phyloP scores from a whole-genome alignment of 1,139 yeast genomes.

The Kazachstania sp. region DNA sequence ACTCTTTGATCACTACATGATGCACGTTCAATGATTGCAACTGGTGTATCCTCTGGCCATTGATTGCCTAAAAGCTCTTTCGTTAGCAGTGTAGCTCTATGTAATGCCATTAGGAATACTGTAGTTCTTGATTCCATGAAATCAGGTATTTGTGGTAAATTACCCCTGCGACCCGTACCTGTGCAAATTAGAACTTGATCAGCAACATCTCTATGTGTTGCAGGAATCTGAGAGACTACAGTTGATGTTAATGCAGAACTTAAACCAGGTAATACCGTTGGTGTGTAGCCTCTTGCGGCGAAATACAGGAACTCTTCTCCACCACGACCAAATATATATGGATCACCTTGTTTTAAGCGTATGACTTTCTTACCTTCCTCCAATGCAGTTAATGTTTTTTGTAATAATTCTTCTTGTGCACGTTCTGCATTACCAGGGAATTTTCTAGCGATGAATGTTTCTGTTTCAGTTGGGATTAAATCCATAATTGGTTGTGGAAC shows the following conservation, averaged over 20 bases:
- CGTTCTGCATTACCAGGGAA: constrained; percentile 95
- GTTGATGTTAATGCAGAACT: constrained; percentile 91
- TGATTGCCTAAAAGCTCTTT: constrained; percentile 46
- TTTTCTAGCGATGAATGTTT: constrained; percentile 78
- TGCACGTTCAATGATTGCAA: constrained; percentile 83
- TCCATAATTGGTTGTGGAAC: constrained; percentile 86
- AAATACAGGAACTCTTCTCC: constrained; percentile 83
- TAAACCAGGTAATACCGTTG: constrained; percentile 76
- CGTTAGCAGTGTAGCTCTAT: constrained; percentile 64
- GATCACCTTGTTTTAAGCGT: constrained; percentile 92
- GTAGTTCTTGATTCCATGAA: constrained; percentile 69
- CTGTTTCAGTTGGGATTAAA: constrained; percentile 65
- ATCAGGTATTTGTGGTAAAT: constrained; percentile 69
- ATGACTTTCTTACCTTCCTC: constrained; percentile 68
- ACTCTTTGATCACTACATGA: constrained; percentile 90
- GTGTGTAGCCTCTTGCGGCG: constrained; percentile 54
- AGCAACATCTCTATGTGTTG: constrained; percentile 86
- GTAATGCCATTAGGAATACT: constrained; percentile 84
- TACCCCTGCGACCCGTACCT: constrained; percentile 89
- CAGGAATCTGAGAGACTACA: constrained; percentile 74
- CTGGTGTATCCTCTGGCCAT: constrained; percentile 71
- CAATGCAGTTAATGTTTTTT: constrained; percentile 59
- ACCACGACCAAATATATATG: constrained; percentile 93
- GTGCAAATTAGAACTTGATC: constrained; percentile 91
- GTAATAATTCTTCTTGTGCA: constrained; percentile 79